Percentiles rank a stretch among this genome's conserved stretches.
These are phyloP conservation scores for Fusarium tuaranense DNA, from an alignment of 2,329 filamentous ascomycete genomes.

Conservation along the genomic window DNA sequence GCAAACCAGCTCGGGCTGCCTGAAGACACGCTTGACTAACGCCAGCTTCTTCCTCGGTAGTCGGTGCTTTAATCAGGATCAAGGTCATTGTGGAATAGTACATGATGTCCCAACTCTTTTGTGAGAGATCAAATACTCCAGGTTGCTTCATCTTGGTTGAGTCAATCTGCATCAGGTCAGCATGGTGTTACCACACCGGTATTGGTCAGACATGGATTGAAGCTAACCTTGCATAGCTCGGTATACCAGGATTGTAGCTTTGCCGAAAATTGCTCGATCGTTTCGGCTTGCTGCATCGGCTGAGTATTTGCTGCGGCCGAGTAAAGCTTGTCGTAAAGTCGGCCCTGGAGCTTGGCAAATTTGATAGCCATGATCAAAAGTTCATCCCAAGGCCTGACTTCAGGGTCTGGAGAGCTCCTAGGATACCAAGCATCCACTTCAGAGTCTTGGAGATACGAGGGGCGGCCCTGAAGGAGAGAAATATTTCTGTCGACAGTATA, in stretches of 20 bases:
- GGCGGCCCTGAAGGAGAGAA: constrained; percentile 1
- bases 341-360: constrained; percentile 4
- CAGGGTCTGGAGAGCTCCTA: not conserved
- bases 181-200: not conserved
- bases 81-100: constrained; percentile 5
- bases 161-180: constrained; percentile 3
- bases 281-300: not conserved
- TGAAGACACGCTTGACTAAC: not conserved
- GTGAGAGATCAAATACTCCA: not conserved
- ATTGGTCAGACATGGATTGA: not conserved
- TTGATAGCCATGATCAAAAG: constrained; percentile 1
- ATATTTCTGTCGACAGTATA: constrained; percentile 5
- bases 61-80: not conserved
- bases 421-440: constrained; percentile 1
- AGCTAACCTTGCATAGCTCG: not conserved
- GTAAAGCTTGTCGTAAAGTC: constrained; percentile 3
- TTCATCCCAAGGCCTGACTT: not conserved
- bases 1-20: not conserved
- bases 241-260: constrained; percentile 1
- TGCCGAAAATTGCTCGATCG: not conserved
- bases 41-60: not conserved
- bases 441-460: not conserved
- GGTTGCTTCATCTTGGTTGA: not conserved
- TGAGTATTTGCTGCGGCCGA: not conserved
- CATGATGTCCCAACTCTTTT: constrained; percentile 4